phyloP scores from a whole-genome alignment of 805 yeast species.

The Kazachstania viticola region DNA sequence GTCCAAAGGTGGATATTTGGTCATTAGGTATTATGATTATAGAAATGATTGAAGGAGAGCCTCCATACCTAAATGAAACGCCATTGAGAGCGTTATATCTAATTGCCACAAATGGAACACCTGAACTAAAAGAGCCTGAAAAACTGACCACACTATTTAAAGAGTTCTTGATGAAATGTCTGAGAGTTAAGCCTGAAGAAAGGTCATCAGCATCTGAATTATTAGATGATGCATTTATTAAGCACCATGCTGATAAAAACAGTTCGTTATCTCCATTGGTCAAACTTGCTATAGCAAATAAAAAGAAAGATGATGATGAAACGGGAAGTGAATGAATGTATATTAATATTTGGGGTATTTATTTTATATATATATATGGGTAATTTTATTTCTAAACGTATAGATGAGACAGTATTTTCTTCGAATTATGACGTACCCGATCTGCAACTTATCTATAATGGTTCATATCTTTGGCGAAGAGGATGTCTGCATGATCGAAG shows the following conservation, averaged over 20 bases:
- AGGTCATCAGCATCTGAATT: constrained; percentile 70
- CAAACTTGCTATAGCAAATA: constrained; percentile 59
- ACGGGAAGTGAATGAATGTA: background rate
- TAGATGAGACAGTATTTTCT: too few species aligned
- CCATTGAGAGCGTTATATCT: constrained; percentile 86
- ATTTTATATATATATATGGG: background rate
- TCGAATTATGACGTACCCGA: too few species aligned
- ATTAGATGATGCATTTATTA: constrained; percentile 49
- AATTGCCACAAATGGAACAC: constrained; percentile 94
- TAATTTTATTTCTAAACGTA: too few species aligned
- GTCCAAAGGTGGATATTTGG: constrained; percentile 95
- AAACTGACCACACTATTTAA: constrained; percentile 56
- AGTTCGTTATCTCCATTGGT: constrained; percentile 57
- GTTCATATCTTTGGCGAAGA: too few species aligned
- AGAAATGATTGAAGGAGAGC: constrained; percentile 98
- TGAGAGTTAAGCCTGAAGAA: constrained; percentile 70
- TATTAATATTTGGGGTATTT: background rate
- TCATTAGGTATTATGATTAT: constrained; percentile 94
- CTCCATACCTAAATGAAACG: constrained; percentile 90
- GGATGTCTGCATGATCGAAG: too few species aligned
- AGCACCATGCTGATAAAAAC: background rate
- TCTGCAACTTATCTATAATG: too few species aligned
- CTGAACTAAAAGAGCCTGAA: constrained; percentile 80
- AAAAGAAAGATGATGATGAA: constrained; percentile 26
- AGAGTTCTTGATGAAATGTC: constrained; percentile 60